Evolutionary conservation across 305 asterid genomes (phyloP).

Genomic region (Fraxinus nigra): DNA sequence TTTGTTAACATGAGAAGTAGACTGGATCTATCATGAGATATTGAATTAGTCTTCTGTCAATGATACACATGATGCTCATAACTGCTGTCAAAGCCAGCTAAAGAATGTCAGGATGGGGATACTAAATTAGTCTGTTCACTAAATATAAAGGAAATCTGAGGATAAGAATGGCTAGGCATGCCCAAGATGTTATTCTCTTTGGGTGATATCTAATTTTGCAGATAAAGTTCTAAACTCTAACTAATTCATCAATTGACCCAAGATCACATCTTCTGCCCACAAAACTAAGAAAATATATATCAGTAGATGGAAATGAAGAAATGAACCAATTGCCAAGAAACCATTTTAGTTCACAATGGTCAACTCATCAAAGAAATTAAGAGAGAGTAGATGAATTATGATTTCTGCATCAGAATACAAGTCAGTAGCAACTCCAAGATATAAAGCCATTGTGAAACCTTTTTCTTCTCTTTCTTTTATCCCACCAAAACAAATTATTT

Average conservation of each 20-base stretch:
- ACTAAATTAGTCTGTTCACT: not conserved
- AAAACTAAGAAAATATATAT: not conserved
- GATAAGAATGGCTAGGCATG: not conserved
- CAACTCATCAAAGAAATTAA: not conserved
- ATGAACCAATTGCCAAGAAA: not conserved
- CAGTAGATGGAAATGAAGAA: not conserved
- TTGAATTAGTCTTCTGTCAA: not conserved
- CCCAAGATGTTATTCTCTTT: not conserved
- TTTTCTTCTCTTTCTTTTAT: not conserved
- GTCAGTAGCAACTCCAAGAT: not conserved
- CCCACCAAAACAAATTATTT: not conserved
- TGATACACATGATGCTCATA: not conserved
- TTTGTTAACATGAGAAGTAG: not conserved
- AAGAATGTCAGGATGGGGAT: not conserved
- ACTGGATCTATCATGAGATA: not conserved
- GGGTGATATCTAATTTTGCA: not conserved
- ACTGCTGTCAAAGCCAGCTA: not conserved
- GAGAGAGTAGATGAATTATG: not conserved
- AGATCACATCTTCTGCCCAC: not conserved
- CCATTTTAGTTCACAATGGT: not conserved
- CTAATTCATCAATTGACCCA: not conserved
- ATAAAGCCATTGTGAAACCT: not conserved
- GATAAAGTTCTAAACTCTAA: not conserved
- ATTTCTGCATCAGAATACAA: not conserved
- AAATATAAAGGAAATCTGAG: not conserved